These are phyloP conservation scores for Penicillium samsonianum DNA, from an alignment of 495 filamentous ascomycete genomes.

Conservation along the genomic window DNA sequence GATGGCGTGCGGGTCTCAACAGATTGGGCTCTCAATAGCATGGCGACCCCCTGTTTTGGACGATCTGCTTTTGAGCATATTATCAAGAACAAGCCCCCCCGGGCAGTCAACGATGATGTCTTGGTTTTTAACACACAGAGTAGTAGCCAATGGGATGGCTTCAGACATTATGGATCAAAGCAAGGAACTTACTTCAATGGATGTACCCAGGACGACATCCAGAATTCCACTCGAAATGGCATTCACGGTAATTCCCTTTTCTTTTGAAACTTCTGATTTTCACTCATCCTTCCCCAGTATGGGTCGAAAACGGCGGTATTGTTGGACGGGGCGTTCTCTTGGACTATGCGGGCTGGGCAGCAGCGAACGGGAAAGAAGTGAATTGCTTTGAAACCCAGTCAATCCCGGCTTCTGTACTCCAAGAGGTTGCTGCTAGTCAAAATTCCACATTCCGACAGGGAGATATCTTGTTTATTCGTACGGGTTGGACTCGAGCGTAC, in stretches of 20 bases:
- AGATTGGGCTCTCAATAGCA: conserved; percentile 43
- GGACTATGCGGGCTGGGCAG: conserved; percentile 56
- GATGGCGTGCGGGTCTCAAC: conserved; percentile 49
- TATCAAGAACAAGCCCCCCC: conserved; percentile 41
- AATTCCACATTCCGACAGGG: conserved; percentile 43
- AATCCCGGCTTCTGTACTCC: conserved; percentile 44
- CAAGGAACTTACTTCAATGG: conserved; percentile 62
- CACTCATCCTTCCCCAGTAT: conserved; percentile 27
- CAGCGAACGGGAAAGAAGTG: conserved; percentile 35
- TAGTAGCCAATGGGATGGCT: conserved; percentile 59
- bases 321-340: conserved; percentile 60
- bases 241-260: conserved; percentile 43
- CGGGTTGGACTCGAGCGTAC: conserved; percentile 50
- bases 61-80: conserved; percentile 34
- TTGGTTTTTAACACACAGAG: conserved; percentile 64
- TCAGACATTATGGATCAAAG: conserved; percentile 52
- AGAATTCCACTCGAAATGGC: conserved; percentile 40
- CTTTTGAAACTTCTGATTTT: background rate
- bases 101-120: conserved; percentile 58
- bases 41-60: conserved; percentile 30
- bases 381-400: conserved; percentile 39
- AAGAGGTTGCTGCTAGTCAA: conserved; percentile 38
- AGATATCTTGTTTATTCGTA: conserved; percentile 59
- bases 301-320: conserved; percentile 50
- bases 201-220: conserved; percentile 56